phyloP scores from a whole-genome alignment of 495 filamentous ascomycete species.

The Hypoxylon crocopeplum region DNA sequence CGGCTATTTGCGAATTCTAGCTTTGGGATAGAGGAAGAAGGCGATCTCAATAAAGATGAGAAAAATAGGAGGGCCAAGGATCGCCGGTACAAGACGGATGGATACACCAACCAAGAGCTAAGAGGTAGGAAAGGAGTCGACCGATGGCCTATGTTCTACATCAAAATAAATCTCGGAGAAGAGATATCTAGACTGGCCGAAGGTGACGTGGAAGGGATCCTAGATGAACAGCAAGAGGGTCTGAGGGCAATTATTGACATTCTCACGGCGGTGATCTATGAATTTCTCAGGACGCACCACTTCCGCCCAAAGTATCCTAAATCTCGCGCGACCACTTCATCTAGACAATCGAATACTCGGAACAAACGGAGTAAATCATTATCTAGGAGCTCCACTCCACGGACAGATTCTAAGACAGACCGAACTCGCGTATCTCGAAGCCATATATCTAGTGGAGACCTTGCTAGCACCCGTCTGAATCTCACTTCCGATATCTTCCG shows the following conservation, averaged over 20 bases:
- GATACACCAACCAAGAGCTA: conserved; percentile 63
- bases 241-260: conserved; percentile 62
- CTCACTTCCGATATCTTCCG: conserved; percentile 27
- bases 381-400: conserved; percentile 16
- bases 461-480: conserved; percentile 40
- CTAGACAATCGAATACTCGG: not conserved
- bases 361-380: conserved; percentile 1
- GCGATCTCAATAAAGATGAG: conserved; percentile 43
- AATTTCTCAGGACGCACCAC: conserved; percentile 73
- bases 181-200: conserved; percentile 7
- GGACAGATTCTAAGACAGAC: not conserved
- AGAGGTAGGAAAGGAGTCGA: conserved; percentile 72
- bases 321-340: conserved; percentile 4
- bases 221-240: conserved; percentile 47
- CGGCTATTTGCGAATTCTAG: conserved; percentile 75
- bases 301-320: conserved; percentile 56
- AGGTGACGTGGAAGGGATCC: conserved; percentile 40
- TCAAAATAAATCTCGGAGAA: conserved; percentile 65
- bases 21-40: conserved; percentile 71
- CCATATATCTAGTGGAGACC: conserved; percentile 26
- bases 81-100: conserved; percentile 53
- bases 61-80: conserved; percentile 47
- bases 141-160: conserved; percentile 89
- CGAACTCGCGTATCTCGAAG: not conserved
- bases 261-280: conserved; percentile 65